phyloP scores from a whole-genome alignment of 352 stramenopile species.

The Globisporangium middletonii region DNA sequence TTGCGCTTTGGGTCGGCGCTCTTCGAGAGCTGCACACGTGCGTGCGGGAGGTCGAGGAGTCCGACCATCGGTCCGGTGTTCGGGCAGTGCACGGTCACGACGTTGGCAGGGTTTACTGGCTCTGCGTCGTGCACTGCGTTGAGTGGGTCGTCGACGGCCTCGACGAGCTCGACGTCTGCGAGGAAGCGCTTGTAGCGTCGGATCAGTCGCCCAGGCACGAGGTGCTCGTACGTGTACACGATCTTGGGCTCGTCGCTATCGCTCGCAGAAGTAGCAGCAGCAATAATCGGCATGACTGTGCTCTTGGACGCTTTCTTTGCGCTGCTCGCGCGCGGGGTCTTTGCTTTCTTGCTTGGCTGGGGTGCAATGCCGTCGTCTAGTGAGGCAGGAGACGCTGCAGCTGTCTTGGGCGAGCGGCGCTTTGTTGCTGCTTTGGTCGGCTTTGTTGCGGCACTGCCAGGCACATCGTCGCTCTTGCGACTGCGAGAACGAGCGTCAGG shows the following conservation, averaged over 20 bases:
- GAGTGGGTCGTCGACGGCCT: background rate
- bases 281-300: slow-evolving; percentile 1
- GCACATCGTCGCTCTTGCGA: background rate
- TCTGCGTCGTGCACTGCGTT: background rate
- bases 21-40: slow-evolving; percentile 71
- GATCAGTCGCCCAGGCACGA: slow-evolving; percentile 51
- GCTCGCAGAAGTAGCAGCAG: background rate
- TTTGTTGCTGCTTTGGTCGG: background rate
- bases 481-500: background rate
- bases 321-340: background rate
- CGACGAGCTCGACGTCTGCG: slow-evolving; percentile 60
- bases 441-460: background rate
- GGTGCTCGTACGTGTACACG: slow-evolving; percentile 42
- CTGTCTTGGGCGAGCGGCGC: background rate
- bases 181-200: slow-evolving; percentile 83
- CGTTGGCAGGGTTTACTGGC: slow-evolving; percentile 8
- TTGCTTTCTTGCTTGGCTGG: background rate
- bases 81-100: slow-evolving; percentile 76
- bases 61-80: slow-evolving; percentile 83
- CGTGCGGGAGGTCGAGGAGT: slow-evolving; percentile 57
- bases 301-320: background rate
- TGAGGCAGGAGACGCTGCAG: background rate
- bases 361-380: no score
- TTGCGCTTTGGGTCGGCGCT: slow-evolving; percentile 74
- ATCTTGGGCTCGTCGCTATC: slow-evolving; percentile 14